Base-by-base conservation (phyloP, 225 moss, liverwort and hornwort genomes). In the Climacium dendroides region DNA sequence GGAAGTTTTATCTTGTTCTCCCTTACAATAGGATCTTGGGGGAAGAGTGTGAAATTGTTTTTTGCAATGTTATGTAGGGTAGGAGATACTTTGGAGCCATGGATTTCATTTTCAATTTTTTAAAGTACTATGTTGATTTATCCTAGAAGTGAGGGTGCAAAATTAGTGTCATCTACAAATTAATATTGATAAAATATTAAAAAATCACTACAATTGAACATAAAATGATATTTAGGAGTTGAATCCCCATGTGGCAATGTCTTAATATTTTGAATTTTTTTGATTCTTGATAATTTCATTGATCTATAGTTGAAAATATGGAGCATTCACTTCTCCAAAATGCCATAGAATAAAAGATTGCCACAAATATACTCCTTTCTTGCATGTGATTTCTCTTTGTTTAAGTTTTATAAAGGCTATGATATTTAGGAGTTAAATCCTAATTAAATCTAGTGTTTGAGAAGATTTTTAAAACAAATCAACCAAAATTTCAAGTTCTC, bases 41-140 rank as follows among this genome's bases (percentile, higher is more conserved):
- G 3, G 10, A 19, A 64, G 18, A 64, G 35, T 35, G 3, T 35
- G 0, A 0, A 9, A 10, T 19, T 64, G 1, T 0, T 64, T 34
- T 64, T 64, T 18, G 9, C 19, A 18, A 64, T 64, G 10, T 64
- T 64, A 34, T 64, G 3, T 35, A 35, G 19, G 18, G 3, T 10
- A 19, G 5, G 13, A 0, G 5, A 9, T 16, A 35, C 9, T 19
- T 19, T 65, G 35, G 35, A 19, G 4, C 10, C 5, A 35, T 1
- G 1, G 0, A 65, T 19, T 65, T 66, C 20, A 66, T 65, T n/a
- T n/a, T 22, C 6, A 20, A 22, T 66, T 20, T 66, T 66, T 2
- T n/a, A 1, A n/a, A 0, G 4, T 7, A 11, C 11, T 0, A 19
- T 1, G 1, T n/a, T 66, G 20, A n/a, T n/a, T n/a, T 66, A 10